Evolutionary conservation across 495 filamentous ascomycete species (phyloP).

Genomic region (Daldinia decipiens): DNA sequence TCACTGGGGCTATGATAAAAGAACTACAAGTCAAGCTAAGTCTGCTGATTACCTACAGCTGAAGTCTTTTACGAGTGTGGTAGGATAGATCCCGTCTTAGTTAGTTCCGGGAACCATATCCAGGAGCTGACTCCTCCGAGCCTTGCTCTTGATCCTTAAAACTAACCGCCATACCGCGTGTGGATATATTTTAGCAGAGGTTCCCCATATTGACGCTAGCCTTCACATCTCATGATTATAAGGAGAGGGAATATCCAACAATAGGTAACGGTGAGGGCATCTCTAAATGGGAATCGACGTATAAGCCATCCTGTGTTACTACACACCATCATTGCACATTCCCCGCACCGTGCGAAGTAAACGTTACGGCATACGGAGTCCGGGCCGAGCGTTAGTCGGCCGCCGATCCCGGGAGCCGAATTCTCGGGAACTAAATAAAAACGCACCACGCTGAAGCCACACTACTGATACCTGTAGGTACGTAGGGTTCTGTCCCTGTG

Average conservation of each 20-base stretch:
- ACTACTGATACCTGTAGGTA: too few relatives aligned
- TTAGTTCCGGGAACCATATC: background rate
- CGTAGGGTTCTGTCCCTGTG: too few relatives aligned
- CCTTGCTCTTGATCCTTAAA: background rate
- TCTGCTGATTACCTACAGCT: background rate
- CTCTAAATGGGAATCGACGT: background rate
- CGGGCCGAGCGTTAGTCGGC: background rate
- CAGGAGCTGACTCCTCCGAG: background rate
- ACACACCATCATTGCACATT: background rate
- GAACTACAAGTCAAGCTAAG: background rate
- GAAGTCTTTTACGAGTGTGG: background rate
- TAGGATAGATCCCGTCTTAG: background rate
- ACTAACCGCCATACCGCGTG: background rate
- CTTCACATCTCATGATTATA: background rate
- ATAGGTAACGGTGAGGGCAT: too few relatives aligned
- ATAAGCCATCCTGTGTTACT: background rate
- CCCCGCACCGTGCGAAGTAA: background rate
- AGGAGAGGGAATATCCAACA: too few relatives aligned
- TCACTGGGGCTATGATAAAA: background rate
- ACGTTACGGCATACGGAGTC: slow-evolving; percentile 1
- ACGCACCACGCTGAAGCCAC: background rate
- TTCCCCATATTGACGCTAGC: background rate
- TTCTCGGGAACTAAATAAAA: background rate
- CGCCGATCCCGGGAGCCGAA: slow-evolving; percentile 1
- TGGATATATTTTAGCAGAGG: background rate